Evolutionary conservation across 495 filamentous ascomycete species (phyloP).

Genomic region (Penicillium desertorum): DNA sequence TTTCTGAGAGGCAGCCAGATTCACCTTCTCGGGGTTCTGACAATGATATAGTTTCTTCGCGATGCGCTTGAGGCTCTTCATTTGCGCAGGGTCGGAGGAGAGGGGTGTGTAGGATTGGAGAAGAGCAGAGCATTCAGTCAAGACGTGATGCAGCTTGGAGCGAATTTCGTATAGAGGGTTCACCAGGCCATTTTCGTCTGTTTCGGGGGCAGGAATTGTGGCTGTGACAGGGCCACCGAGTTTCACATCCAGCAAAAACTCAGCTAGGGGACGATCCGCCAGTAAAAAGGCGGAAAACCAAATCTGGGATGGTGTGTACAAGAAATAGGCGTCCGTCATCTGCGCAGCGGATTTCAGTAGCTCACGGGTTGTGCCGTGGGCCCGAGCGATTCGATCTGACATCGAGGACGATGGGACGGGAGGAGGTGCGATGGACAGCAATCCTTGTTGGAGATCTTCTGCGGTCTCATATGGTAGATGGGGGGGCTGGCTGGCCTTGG

Average conservation of each 20-base stretch:
- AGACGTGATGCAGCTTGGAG: conserved; percentile 42
- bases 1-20: conserved; percentile 46
- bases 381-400: conserved; percentile 56
- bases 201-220: conserved; percentile 9
- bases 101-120: conserved; percentile 40
- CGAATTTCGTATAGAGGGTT: conserved; percentile 38
- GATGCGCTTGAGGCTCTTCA: conserved; percentile 55
- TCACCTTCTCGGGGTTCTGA: conserved; percentile 64
- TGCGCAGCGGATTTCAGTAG: conserved; percentile 76
- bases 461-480: conserved; percentile 37
- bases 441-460: conserved; percentile 34
- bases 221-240: conserved; percentile 44
- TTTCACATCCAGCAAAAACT: conserved; percentile 73
- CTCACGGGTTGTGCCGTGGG: conserved; percentile 68
- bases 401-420: conserved; percentile 31
- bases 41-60: conserved; percentile 77
- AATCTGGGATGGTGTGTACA: conserved; percentile 93
- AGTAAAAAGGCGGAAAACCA: conserved; percentile 77
- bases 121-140: conserved; percentile 43
- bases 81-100: conserved; percentile 46
- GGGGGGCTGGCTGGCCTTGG: conserved; percentile 42
- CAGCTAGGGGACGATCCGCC: conserved; percentile 68
- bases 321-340: conserved; percentile 91
- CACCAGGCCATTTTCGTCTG: conserved; percentile 16
- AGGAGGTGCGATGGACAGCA: conserved; percentile 30